Conservation (phyloP, 2,329 filamentous ascomycete genomes). For the Monosporascus sp. region DNA sequence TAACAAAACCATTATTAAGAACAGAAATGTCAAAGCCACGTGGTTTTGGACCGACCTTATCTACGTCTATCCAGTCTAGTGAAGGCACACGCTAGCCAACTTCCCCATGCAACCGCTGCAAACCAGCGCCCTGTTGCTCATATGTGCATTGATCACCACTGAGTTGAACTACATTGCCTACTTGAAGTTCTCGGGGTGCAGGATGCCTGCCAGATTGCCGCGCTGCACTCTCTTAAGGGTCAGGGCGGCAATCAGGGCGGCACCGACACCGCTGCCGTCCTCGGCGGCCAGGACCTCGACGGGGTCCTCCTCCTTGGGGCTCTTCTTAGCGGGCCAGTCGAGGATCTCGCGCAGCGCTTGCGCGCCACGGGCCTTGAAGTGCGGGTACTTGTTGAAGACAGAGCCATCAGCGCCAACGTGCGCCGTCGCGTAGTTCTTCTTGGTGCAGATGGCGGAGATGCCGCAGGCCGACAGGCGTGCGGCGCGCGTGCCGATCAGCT, state of each 20-base stretch:
- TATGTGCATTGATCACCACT: not conserved
- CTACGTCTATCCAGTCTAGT: conserved; percentile 3
- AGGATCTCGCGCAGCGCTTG: conserved; percentile 89
- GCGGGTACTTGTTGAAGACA: conserved; percentile 98
- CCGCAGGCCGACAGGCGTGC: conserved; percentile 91
- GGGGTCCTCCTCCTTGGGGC: conserved; percentile 71
- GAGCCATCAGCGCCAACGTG: conserved; percentile 96
- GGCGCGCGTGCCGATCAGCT: conserved; percentile 90
- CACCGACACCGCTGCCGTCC: conserved; percentile 95
- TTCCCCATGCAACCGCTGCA: not conserved
- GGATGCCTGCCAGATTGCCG: conserved; percentile 58
- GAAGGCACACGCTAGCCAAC: conserved; percentile 1
- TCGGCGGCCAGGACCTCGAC: conserved; percentile 85
- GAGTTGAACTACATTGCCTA: conserved; percentile 18
- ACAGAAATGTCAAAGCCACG: not conserved
- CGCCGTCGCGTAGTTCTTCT: conserved; percentile 82
- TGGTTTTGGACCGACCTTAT: not conserved
- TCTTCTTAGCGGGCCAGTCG: conserved; percentile 76
- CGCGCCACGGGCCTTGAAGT: conserved; percentile 92
- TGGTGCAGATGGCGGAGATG: conserved; percentile 92
- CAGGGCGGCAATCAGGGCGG: conserved; percentile 80
- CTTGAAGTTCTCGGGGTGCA: conserved; percentile 59
- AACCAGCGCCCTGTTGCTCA: not conserved
- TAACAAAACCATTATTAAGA: not conserved
- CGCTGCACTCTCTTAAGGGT: conserved; percentile 59